phyloP scores from a whole-genome alignment of 2,329 filamentous ascomycete species.

The Phialophora verrucosa region DNA sequence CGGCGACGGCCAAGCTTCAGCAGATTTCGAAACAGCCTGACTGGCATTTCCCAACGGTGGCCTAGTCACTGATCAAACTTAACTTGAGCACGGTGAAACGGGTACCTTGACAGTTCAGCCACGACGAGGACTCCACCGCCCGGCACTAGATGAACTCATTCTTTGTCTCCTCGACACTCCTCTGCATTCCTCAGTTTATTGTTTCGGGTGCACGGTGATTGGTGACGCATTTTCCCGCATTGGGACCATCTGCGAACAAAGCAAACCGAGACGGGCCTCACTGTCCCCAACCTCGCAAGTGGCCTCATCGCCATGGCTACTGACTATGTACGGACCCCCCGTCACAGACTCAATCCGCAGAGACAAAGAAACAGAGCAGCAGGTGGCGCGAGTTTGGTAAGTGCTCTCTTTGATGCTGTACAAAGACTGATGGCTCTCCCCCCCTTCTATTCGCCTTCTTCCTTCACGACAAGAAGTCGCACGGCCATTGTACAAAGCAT shows the following conservation, averaged over 20 bases:
- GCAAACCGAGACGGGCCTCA: slow-evolving; percentile 41
- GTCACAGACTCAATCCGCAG: slow-evolving; percentile 20
- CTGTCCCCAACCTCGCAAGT: slow-evolving; percentile 30
- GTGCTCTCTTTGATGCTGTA: slow-evolving; percentile 26
- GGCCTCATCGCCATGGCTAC: slow-evolving; percentile 16
- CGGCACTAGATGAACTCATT: slow-evolving; percentile 26
- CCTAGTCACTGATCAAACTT: not conserved
- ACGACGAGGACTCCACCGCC: slow-evolving; percentile 3
- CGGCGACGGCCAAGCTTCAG: not conserved
- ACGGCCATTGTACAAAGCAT: slow-evolving; percentile 35
- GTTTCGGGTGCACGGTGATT: slow-evolving; percentile 44
- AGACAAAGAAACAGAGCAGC: slow-evolving; percentile 22
- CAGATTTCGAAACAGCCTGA: not conserved
- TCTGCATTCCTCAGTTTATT: slow-evolving; percentile 43
- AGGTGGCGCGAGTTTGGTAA: slow-evolving; percentile 19
- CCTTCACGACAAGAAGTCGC: slow-evolving; percentile 28
- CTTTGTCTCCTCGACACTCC: slow-evolving; percentile 39
- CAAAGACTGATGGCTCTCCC: slow-evolving; percentile 28
- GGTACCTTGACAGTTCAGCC: slow-evolving; percentile 13
- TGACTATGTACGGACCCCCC: slow-evolving; percentile 12
- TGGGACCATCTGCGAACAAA: slow-evolving; percentile 43
- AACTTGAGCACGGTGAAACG: slow-evolving; percentile 8
- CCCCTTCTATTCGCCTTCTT: slow-evolving; percentile 29
- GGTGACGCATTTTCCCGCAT: slow-evolving; percentile 43
- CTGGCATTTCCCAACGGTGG: not conserved